Evolutionary conservation across 2,329 filamentous ascomycete species (phyloP).

Genomic region (Aspergillus sp.): DNA sequence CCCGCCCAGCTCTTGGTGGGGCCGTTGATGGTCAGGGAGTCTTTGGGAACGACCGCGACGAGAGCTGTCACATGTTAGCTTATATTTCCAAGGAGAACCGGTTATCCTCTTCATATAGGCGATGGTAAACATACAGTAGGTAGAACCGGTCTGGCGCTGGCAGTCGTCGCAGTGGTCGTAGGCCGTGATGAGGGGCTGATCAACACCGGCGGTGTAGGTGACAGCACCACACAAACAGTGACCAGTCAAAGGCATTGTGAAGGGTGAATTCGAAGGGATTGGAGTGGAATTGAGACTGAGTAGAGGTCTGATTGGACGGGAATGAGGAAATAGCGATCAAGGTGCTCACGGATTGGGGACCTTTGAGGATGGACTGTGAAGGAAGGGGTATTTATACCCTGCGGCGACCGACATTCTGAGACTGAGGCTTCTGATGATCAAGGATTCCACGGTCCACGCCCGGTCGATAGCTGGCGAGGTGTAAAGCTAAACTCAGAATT

Average conservation of each 20-base stretch:
- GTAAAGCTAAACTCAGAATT: conserved; percentile 41
- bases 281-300: neutral
- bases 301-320: conserved; percentile 53
- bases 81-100: neutral
- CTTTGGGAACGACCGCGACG: conserved; percentile 68
- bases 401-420: neutral
- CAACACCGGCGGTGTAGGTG: conserved; percentile 66
- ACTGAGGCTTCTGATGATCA: neutral
- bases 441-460: neutral
- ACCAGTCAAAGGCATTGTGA: conserved; percentile 67
- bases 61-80: conserved; percentile 52
- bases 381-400: conserved; percentile 30
- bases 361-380: conserved; percentile 22
- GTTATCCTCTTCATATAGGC: too few species aligned
- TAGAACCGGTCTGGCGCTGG: conserved; percentile 71
- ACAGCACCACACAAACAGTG: conserved; percentile 74
- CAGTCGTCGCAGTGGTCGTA: conserved; percentile 77
- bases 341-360: conserved; percentile 33
- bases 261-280: neutral
- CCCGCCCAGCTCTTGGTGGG: conserved; percentile 68
- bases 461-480: neutral
- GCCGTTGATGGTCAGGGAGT: conserved; percentile 66
- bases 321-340: conserved; percentile 25
- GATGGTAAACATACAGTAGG: conserved; percentile 55
- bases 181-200: conserved; percentile 51